These are phyloP conservation scores for Dianthus caryophyllus DNA, from an alignment of 148 eudicot genomes.

Conservation along the genomic window DNA sequence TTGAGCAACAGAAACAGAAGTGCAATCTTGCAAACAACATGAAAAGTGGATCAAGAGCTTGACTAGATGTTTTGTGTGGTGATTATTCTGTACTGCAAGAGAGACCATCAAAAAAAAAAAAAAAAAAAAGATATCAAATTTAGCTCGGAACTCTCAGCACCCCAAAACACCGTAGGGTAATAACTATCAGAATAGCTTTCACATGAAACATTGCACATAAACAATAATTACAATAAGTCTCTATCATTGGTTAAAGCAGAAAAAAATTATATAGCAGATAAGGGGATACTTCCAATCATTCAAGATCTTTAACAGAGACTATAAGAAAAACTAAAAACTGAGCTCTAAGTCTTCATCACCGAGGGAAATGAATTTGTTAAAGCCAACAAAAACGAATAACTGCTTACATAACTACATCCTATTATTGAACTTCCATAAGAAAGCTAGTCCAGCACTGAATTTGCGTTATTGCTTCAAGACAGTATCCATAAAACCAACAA, in stretches of 20 bases:
- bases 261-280: neutral
- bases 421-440: too few relatives aligned
- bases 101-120: neutral
- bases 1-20: constrained; percentile 43
- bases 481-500: too few relatives aligned
- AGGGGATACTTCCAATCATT: neutral
- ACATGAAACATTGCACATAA: neutral
- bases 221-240: neutral
- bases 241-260: neutral
- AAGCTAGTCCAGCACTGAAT: too few relatives aligned
- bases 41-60: constrained; percentile 83
- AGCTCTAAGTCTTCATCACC: too few relatives aligned
- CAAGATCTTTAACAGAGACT: too few relatives aligned
- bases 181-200: constrained; percentile 1
- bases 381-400: too few relatives aligned
- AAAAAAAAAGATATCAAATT: neutral
- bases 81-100: constrained; percentile 75
- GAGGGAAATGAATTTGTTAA: too few relatives aligned
- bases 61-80: constrained; percentile 72
- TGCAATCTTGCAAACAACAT: constrained; percentile 80
- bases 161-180: neutral
- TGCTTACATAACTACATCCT: too few relatives aligned
- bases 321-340: too few relatives aligned
- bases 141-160: neutral
- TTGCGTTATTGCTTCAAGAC: neutral